Conservation (phyloP, 352 stramenopile species). For the Globisporangium carolinianum region DNA sequence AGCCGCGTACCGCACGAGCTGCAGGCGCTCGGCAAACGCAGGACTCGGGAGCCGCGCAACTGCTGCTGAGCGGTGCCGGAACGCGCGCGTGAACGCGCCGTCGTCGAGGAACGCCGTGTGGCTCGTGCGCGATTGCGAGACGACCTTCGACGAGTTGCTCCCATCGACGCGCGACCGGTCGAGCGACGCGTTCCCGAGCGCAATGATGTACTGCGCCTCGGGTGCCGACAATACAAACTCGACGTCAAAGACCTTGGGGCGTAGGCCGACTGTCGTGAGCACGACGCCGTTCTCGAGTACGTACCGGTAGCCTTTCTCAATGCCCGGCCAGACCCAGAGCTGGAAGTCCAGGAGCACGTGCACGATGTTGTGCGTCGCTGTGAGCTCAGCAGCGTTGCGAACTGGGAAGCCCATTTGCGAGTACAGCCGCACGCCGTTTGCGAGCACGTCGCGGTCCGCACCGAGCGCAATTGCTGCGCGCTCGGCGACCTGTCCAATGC, state of each 20-base stretch:
- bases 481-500: slow-evolving; percentile 33
- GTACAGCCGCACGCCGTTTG: slow-evolving; percentile 69
- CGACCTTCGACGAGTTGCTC: slow-evolving; percentile 50
- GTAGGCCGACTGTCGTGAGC: slow-evolving; percentile 60
- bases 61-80: slow-evolving; percentile 49
- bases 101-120: slow-evolving; percentile 77
- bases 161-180: slow-evolving; percentile 69
- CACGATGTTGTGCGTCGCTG: slow-evolving; percentile 45
- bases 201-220: slow-evolving; percentile 56
- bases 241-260: slow-evolving; percentile 72
- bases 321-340: slow-evolving; percentile 73
- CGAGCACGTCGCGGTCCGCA: slow-evolving; percentile 55
- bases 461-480: slow-evolving; percentile 51
- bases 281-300: slow-evolving; percentile 59
- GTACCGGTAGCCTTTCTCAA: slow-evolving; percentile 72
- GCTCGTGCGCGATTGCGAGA: slow-evolving; percentile 61
- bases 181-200: slow-evolving; percentile 36
- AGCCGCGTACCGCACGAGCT: slow-evolving; percentile 70
- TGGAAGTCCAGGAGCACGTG: slow-evolving; percentile 81
- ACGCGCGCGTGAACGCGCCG: slow-evolving; percentile 61
- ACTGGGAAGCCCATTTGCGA: slow-evolving; percentile 60
- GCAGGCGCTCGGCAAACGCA: slow-evolving; percentile 59
- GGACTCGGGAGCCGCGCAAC: slow-evolving; percentile 65
- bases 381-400: slow-evolving; percentile 36
- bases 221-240: slow-evolving; percentile 50